These are phyloP conservation scores for Castanospermum australe DNA, from an alignment of 306 rosid genomes.

Conservation along the genomic window DNA sequence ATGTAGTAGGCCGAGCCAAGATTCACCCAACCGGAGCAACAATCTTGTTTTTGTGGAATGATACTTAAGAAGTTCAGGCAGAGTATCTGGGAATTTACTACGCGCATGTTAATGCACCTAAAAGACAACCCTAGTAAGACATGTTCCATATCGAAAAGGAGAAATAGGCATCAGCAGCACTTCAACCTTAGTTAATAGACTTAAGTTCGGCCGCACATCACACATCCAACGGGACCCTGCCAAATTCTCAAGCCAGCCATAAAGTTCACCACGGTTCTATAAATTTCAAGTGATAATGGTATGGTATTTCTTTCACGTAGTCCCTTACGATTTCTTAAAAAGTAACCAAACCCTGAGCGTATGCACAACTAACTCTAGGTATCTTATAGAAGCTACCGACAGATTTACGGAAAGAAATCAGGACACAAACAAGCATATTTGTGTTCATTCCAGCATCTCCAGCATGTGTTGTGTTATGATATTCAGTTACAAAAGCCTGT, in stretches of 20 bases:
- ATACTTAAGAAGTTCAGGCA: not conserved
- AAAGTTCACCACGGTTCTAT: not conserved
- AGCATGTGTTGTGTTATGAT: slow-evolving; percentile 15
- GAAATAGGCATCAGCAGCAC: not conserved
- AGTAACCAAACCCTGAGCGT: slow-evolving; percentile 7
- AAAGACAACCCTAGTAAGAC: not conserved
- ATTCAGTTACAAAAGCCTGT: slow-evolving; percentile 39
- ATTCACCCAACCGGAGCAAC: not conserved
- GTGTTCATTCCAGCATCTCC: slow-evolving; percentile 37
- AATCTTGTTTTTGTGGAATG: not conserved
- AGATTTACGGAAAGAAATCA: slow-evolving; percentile 21
- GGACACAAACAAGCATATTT: slow-evolving; percentile 32
- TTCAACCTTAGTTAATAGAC: not conserved
- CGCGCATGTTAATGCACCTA: not conserved
- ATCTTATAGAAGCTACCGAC: slow-evolving; percentile 21
- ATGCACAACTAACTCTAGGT: slow-evolving; percentile 13
- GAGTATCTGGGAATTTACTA: not conserved
- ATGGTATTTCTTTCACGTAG: not conserved
- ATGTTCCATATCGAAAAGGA: not conserved
- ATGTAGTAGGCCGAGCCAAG: not conserved
- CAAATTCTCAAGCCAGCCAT: not conserved
- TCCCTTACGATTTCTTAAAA: slow-evolving; percentile 8
- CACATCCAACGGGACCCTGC: not conserved
- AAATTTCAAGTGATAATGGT: not conserved
- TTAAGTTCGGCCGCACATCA: not conserved